Percentiles rank a stretch among this genome's conserved stretches.
Conservation (phyloP, 305 asterid species). For the Solanum hybrid region DNA sequence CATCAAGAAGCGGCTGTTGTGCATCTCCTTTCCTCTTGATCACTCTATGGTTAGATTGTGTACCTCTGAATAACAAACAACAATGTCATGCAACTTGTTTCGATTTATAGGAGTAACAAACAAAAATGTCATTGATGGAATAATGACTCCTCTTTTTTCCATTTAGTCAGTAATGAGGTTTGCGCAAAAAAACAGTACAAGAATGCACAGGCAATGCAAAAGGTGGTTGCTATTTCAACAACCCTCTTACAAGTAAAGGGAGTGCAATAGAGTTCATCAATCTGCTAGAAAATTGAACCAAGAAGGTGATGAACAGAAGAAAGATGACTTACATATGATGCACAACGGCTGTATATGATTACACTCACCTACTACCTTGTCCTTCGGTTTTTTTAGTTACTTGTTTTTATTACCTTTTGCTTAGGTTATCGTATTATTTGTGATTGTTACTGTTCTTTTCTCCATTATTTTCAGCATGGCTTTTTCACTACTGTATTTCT, state of each 20-base stretch:
- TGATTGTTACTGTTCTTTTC: not conserved
- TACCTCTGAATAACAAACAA: slow-evolving; percentile 35
- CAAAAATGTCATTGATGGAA: not conserved
- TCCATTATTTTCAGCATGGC: not conserved
- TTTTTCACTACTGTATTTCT: not conserved
- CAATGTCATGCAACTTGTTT: not conserved
- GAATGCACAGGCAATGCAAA: not conserved
- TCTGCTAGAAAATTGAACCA: not conserved
- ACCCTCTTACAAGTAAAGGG: not conserved
- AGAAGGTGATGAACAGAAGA: not conserved
- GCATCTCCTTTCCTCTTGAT: slow-evolving; percentile 37
- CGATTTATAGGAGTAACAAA: not conserved
- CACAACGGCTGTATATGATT: not conserved
- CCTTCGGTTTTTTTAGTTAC: not conserved
- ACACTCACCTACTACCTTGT: not conserved
- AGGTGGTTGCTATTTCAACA: not conserved
- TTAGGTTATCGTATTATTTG: not conserved
- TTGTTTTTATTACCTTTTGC: not conserved
- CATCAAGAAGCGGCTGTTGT: slow-evolving; percentile 69
- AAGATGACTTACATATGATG: not conserved
- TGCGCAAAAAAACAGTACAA: not conserved
- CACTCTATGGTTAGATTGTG: slow-evolving; percentile 29
- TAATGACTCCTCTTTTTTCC: not conserved
- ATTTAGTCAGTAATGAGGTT: not conserved
- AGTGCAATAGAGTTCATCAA: not conserved